A percentile compares a stretch with the other conserved stretches of the same genome.
These are phyloP conservation scores for Tulasnella sp. DNA, from an alignment of 768 basidiomycete species.

Conservation along the genomic window DNA sequence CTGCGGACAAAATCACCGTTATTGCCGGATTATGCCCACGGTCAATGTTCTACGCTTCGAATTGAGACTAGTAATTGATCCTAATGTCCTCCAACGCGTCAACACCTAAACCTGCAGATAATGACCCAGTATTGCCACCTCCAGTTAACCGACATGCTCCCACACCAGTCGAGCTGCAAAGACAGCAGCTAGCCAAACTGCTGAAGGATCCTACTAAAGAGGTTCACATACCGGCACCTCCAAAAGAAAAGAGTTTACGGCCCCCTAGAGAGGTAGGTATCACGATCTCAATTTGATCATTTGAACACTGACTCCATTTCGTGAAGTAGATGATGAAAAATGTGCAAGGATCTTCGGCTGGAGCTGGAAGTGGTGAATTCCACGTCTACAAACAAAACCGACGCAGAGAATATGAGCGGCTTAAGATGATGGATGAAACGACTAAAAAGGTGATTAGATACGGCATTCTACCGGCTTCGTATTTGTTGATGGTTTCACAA, in stretches of 20 bases:
- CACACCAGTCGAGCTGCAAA: conserved; percentile 41
- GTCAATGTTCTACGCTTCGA: too few relatives aligned
- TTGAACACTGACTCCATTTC: background rate
- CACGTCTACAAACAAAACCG: conserved; percentile 96
- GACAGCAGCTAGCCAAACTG: conserved; percentile 66
- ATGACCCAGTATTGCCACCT: background rate
- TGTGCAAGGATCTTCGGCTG: conserved; percentile 93
- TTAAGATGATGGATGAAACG: conserved; percentile 81
- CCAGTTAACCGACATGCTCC: conserved; percentile 29
- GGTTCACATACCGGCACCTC: conserved; percentile 62
- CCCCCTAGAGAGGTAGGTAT: conserved; percentile 48
- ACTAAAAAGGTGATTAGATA: conserved; percentile 46
- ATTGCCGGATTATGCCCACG: background rate
- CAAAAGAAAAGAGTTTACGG: conserved; percentile 69
- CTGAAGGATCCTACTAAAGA: conserved; percentile 82
- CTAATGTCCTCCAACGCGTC: conserved; percentile 5
- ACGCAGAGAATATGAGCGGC: conserved; percentile 85
- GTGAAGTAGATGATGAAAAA: conserved; percentile 85
- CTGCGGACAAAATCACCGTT: too few relatives aligned
- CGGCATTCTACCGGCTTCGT: background rate
- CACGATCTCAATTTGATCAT: background rate
- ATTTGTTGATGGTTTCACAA: background rate
- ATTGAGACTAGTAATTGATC: too few relatives aligned
- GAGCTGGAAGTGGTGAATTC: conserved; percentile 94
- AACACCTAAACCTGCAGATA: conserved; percentile 4